These are phyloP conservation scores for Epithemia pelagica DNA, from an alignment of 108 stramenopile genomes.

Conservation along the genomic window DNA sequence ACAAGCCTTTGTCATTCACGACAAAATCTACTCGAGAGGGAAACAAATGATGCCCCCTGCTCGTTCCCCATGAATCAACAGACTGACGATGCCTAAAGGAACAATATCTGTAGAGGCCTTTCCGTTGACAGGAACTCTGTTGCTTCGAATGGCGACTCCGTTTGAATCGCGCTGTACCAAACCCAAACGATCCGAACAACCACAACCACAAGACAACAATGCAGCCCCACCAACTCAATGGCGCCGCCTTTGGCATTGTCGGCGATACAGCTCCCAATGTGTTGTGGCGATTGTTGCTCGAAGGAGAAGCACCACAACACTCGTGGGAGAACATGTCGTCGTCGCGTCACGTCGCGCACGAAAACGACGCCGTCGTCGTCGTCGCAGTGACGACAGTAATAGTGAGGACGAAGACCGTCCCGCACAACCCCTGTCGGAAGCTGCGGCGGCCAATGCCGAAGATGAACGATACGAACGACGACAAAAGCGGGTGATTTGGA, in stretches of 20 bases:
- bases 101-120: no score
- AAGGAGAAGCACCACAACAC: not conserved
- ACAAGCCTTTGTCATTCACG: no score
- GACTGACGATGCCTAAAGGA: no score
- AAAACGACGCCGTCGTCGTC: not conserved
- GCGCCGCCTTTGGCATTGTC: constrained; percentile 51
- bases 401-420: not conserved
- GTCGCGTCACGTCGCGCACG: not conserved
- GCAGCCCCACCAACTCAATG: no score
- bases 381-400: not conserved
- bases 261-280: constrained; percentile 60
- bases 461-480: not conserved
- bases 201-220: no score
- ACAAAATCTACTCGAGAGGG: no score
- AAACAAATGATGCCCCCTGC: no score
- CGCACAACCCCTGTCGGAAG: not conserved
- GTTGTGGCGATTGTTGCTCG: constrained; percentile 35
- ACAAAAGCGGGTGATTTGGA: not conserved
- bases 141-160: not conserved
- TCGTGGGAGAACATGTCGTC: not conserved
- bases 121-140: no score
- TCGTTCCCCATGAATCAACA: no score
- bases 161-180: not conserved
- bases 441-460: constrained; percentile 1
- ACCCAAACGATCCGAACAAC: not conserved